phyloP scores from a whole-genome alignment of 345 rosid genomes.

The Aquilaria sinensis region DNA sequence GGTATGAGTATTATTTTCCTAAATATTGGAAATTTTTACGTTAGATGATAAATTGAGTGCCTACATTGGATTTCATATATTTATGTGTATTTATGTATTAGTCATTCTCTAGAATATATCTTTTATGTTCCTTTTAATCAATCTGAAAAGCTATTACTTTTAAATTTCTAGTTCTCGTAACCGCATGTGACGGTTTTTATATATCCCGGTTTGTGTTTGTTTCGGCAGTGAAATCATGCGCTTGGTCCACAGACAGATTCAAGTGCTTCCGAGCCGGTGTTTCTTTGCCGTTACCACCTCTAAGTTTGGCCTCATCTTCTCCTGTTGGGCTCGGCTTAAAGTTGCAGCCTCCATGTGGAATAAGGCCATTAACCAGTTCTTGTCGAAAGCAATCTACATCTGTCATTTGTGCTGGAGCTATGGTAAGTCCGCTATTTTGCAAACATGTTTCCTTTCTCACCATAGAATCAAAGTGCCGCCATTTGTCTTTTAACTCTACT shows the following conservation, averaged over 20 bases:
- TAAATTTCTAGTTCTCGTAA: neutral
- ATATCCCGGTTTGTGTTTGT: too few species aligned
- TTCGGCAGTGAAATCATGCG: too few species aligned
- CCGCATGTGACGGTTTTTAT: too few species aligned
- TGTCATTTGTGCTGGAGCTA: constrained; percentile 26
- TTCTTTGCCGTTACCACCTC: constrained; percentile 15
- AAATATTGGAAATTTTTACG: too few species aligned
- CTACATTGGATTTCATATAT: too few species aligned
- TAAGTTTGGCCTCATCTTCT: neutral
- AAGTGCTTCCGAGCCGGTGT: constrained; percentile 1
- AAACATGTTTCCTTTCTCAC: neutral
- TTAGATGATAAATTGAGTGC: too few species aligned
- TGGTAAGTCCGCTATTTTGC: constrained; percentile 19
- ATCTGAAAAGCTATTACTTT: neutral
- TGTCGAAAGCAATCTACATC: constrained; percentile 21
- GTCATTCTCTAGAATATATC: neutral
- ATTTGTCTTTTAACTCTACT: neutral
- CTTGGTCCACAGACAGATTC: neutral
- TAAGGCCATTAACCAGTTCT: constrained; percentile 9
- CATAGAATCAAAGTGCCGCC: too few species aligned
- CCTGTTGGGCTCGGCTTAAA: constrained; percentile 22
- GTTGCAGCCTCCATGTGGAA: constrained; percentile 15
- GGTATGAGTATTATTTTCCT: too few species aligned
- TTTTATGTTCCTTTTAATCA: neutral
- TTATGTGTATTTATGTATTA: neutral